Evolutionary conservation across 768 basidiomycete species (phyloP), one percentile per base, ranked within the genome.

Genomic region (Tephrocybe sp.): DNA sequence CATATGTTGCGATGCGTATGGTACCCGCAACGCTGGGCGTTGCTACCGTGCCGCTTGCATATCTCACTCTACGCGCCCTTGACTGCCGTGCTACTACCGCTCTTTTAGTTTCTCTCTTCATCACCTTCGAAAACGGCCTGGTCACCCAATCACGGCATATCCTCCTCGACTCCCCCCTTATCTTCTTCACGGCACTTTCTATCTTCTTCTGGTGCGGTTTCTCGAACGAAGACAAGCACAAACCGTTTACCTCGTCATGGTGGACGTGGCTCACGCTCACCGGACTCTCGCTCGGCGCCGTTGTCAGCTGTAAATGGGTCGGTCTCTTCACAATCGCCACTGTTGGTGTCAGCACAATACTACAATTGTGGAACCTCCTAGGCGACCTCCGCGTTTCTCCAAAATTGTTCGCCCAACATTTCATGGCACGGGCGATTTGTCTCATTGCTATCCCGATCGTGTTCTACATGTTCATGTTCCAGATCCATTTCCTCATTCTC

Each of bases 261-360:
- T 99, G 97, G 97, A 74, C 77, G 0, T 96, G 92, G 89, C 86
- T 98, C 26, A 69, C 79, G 11, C 76, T 98, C 32, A 89, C 91
- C 2, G 97, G 97, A 25, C 73, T 96, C 12, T 83, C 87, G 0
- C 84, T 99, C 21, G 97, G 97, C 30, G 94, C 95, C 4, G 93
- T 96, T 41, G 81, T 88, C 26, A 89, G 87, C 60, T 92, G 92
- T 75, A 99, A 98, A 67, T 98, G 96, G 97, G 96, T 98, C 34
- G 97, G 97, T 9, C 74, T 99, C 18, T 98, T 99, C 72, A 98
- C 95, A 12, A 92, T 98, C 59, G 94, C 97, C 8, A 97, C 95
- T 6, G 72, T 99, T 43, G 97, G 96, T 12, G 62, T 88, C 27
- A 85, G 84, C 60, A 97, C 94, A 2, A 60, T 98, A 27, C 71